Evolutionary conservation across 2,329 filamentous ascomycete genomes (phyloP).

Genomic region (Penicillium digitatum): DNA sequence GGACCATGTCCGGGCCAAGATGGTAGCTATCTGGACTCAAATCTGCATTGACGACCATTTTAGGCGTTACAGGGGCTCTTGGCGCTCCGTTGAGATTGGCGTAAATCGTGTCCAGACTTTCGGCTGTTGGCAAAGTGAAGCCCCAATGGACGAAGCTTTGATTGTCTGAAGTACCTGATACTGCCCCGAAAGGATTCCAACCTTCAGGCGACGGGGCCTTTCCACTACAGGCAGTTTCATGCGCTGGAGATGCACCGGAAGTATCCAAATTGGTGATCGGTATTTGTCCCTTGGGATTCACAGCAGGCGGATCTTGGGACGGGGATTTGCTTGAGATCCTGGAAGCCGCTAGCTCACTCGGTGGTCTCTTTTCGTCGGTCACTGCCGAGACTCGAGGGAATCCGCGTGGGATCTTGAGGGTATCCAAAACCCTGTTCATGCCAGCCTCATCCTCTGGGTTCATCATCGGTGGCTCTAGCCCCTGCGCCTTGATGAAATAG

Average conservation of each 20-base stretch:
- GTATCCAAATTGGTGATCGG: conserved; percentile 1
- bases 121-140: conserved; percentile 37
- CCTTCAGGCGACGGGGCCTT: conserved; percentile 12
- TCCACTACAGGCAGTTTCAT: conserved; percentile 13
- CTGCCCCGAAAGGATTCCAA: conserved; percentile 23
- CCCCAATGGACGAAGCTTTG: conserved; percentile 31
- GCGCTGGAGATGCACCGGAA: conserved; percentile 10
- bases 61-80: background rate
- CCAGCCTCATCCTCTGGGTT: conserved; percentile 36
- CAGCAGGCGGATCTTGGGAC: conserved; percentile 11
- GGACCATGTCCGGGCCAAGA: conserved; percentile 27
- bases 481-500: conserved; percentile 43
- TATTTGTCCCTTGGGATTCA: conserved; percentile 12
- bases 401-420: conserved; percentile 33
- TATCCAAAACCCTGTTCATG: conserved; percentile 39
- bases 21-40: conserved; percentile 28
- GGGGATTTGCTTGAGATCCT: conserved; percentile 9
- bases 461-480: conserved; percentile 40
- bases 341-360: background rate
- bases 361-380: background rate
- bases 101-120: conserved; percentile 35
- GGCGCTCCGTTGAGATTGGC: conserved; percentile 27
- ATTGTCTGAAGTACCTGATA: conserved; percentile 17
- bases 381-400: conserved; percentile 13
- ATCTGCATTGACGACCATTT: conserved; percentile 19